Conservation (phyloP, 169 alveolate species). For the Perkinsus marinus region DNA sequence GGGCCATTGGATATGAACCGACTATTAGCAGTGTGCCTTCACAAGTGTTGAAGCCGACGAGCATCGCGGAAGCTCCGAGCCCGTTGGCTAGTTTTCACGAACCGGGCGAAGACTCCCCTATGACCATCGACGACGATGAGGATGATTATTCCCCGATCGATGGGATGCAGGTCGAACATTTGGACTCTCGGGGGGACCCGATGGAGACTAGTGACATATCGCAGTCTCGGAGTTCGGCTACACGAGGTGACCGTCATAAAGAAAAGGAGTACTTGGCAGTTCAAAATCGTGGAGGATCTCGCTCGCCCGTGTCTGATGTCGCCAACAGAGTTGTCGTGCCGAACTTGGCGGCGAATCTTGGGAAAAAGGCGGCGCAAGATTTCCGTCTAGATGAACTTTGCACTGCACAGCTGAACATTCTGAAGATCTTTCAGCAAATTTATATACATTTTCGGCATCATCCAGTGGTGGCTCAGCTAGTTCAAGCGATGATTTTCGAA, state of each 20-base stretch:
- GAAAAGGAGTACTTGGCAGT: not conserved
- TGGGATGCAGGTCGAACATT: not conserved
- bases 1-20: not conserved
- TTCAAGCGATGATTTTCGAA: not conserved
- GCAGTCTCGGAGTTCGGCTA: not conserved
- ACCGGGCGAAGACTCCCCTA: not conserved
- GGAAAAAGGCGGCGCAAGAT: not conserved
- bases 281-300: not conserved
- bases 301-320: not conserved
- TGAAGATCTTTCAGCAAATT: not conserved
- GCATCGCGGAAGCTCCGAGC: not conserved
- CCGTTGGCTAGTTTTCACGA: not conserved
- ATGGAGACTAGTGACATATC: not conserved
- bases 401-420: not conserved
- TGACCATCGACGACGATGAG: not conserved
- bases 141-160: not conserved
- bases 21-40: not conserved
- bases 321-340: not conserved
- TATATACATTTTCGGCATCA: not conserved
- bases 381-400: not conserved
- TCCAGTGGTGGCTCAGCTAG: not conserved
- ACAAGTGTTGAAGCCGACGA: not conserved
- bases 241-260: not conserved
- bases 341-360: not conserved
- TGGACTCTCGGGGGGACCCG: not conserved